phyloP scores from a whole-genome alignment of 192 early-diverging fungal genomes.

The Coemansia erecta region DNA sequence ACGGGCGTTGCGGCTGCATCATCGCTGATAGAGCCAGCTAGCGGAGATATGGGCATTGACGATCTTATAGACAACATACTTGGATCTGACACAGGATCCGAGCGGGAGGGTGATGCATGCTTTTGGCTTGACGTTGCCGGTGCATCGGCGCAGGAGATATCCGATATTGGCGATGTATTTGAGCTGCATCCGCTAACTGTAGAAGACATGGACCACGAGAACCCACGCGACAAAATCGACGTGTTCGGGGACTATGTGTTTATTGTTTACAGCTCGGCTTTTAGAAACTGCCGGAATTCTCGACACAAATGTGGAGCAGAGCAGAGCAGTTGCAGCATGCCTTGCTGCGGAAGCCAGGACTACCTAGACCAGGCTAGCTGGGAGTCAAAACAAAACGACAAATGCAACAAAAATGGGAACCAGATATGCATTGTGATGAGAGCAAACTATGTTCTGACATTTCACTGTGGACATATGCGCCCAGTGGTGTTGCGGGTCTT shows the following conservation, averaged over 20 bases:
- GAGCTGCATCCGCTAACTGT: constrained; percentile 73
- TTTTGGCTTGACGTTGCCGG: constrained; percentile 74
- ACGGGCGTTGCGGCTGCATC: constrained; percentile 22
- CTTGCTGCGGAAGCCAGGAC: neutral
- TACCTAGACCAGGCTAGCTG: neutral
- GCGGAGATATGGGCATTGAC: constrained; percentile 13
- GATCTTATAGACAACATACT: constrained; percentile 4
- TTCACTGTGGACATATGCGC: constrained; percentile 23
- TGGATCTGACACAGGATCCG: neutral
- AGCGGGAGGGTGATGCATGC: constrained; percentile 22
- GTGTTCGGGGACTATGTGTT: constrained; percentile 62
- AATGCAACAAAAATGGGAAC: neutral
- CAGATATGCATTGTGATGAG: constrained; percentile 34
- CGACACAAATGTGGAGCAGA: neutral
- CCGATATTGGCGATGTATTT: constrained; percentile 60
- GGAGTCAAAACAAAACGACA: neutral
- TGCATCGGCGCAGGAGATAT: constrained; percentile 59
- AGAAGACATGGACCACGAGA: constrained; percentile 87
- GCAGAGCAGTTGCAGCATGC: neutral
- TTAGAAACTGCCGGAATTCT: no score
- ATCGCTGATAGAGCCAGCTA: constrained; percentile 14
- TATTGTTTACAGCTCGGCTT: constrained; percentile 52
- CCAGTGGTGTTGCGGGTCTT: constrained; percentile 19
- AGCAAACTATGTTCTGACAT: constrained; percentile 28
- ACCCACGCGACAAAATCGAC: constrained; percentile 91